Conservation (phyloP, 2,329 filamentous ascomycete genomes). For the Claviceps monticola region DNA sequence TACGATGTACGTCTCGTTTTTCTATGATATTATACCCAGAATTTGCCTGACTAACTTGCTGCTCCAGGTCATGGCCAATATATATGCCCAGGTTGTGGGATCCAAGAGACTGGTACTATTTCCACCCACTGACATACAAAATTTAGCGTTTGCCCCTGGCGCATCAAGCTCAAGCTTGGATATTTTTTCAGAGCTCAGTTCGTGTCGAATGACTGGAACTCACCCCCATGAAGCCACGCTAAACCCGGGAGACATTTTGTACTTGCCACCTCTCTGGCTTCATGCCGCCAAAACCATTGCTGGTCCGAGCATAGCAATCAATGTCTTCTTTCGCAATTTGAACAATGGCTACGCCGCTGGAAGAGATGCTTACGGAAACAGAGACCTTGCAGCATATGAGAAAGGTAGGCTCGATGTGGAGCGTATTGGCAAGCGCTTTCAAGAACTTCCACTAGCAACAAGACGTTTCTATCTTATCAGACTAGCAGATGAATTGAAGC, state of each 20-base stretch:
- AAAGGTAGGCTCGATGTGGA: constrained; percentile 61
- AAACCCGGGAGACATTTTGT: constrained; percentile 60
- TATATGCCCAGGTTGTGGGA: constrained; percentile 67
- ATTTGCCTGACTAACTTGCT: background rate
- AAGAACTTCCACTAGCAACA: constrained; percentile 49
- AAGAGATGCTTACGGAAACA: constrained; percentile 76
- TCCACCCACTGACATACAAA: constrained; percentile 58
- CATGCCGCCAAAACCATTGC: constrained; percentile 55
- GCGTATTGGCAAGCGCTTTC: constrained; percentile 51
- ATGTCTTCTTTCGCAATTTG: constrained; percentile 72
- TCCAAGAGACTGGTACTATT: constrained; percentile 64
- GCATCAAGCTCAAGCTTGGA: constrained; percentile 69
- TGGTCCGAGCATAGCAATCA: constrained; percentile 61
- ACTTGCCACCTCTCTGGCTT: constrained; percentile 72
- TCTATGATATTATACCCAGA: background rate
- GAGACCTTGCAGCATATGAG: constrained; percentile 74
- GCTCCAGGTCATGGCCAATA: constrained; percentile 64
- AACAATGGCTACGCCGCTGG: constrained; percentile 55
- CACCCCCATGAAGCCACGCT: constrained; percentile 55
- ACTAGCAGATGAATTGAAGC: constrained; percentile 51
- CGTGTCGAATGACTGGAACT: constrained; percentile 28
- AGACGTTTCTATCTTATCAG: constrained; percentile 63
- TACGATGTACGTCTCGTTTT: constrained; percentile 49
- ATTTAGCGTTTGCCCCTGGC: constrained; percentile 59
- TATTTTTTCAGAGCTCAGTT: constrained; percentile 42